Evolutionary conservation across 2,329 filamentous ascomycete genomes (phyloP), one percentile per base, ranked within the genome.

Genomic region (Aspergillus ochraceus): DNA sequence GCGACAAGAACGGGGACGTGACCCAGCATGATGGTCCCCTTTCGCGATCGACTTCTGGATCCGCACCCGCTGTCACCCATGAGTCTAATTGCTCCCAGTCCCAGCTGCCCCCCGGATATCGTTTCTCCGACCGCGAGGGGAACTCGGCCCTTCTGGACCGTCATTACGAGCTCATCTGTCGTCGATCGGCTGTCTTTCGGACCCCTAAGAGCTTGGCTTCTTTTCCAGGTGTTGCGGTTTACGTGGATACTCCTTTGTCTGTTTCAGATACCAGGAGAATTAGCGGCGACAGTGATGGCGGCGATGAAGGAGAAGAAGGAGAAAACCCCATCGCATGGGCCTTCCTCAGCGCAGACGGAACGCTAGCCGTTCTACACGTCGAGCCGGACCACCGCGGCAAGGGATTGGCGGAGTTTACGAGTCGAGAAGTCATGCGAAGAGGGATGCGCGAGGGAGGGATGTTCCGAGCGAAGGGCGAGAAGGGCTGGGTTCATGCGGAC

Each of bases 361-460:
- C 71, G 11, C 52, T 80, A 14, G 69, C 73, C 11, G 74, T 73
- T 29, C 57, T 80, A 47, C 74, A 79, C 65, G 77, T 78, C 36
- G 77, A 80, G 56, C 71, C 71, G n/a, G 75, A 72, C 54, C 72
- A 79, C 69, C 74, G 77, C 0, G 72, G 77, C 0, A 68, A 64
- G 6, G 74, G 76, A 1, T 63, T 80, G 12, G 77, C 76, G 3
- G 60, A 67, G 42, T 26, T 55, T 3, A 61, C 79, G 52, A 71
- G 68, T 0, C 68, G 62, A 22, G 74, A 75, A 60, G 60, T 74
- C 3, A 74, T 79, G 70, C 61, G 66, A 24, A 60, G 61, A 9
- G 71, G 68, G 0, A 69, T 75, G 64, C 59, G 54, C 8, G 54
- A 63, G 11, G 60, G 62, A 6, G 64, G 67, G 8, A 52, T 66